Evolutionary conservation across 768 basidiomycete species (phyloP).

Genomic region (Peribolospora kevripleyi): DNA sequence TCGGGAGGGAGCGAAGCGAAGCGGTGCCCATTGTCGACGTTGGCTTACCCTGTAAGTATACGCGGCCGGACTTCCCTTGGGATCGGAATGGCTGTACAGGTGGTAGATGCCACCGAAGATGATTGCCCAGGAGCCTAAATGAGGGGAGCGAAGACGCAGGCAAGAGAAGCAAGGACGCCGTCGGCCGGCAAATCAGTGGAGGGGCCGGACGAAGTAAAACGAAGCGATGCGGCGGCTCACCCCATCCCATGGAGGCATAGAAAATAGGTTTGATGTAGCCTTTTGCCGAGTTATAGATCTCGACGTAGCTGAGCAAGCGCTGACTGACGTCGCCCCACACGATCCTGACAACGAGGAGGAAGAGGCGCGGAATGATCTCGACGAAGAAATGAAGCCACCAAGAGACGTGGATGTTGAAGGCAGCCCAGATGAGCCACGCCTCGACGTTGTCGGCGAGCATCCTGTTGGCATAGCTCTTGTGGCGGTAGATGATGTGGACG

Average conservation of each 20-base stretch:
- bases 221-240: background rate
- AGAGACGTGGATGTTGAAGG: conserved; percentile 48
- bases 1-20: no score
- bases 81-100: conserved; percentile 27
- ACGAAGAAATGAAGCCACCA: conserved; percentile 54
- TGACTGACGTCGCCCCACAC: conserved; percentile 59
- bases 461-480: conserved; percentile 32
- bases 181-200: no score
- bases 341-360: conserved; percentile 30
- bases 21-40: no score
- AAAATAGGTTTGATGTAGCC: conserved; percentile 24
- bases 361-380: conserved; percentile 38
- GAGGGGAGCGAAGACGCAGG: conserved; percentile 40
- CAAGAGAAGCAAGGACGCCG: no score
- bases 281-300: conserved; percentile 46
- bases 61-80: conserved; percentile 27
- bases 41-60: conserved; percentile 35
- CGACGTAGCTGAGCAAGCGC: conserved; percentile 36
- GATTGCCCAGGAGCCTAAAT: conserved; percentile 50
- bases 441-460: conserved; percentile 42
- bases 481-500: conserved; percentile 39
- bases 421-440: conserved; percentile 63
- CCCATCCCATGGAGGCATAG: conserved; percentile 27
- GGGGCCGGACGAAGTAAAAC: no score
- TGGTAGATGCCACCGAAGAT: conserved; percentile 42